Evolutionary conservation across 2,329 filamentous ascomycete genomes (phyloP), one percentile per base, ranked within the genome.

Genomic region (Gaeumannomyces tritici): DNA sequence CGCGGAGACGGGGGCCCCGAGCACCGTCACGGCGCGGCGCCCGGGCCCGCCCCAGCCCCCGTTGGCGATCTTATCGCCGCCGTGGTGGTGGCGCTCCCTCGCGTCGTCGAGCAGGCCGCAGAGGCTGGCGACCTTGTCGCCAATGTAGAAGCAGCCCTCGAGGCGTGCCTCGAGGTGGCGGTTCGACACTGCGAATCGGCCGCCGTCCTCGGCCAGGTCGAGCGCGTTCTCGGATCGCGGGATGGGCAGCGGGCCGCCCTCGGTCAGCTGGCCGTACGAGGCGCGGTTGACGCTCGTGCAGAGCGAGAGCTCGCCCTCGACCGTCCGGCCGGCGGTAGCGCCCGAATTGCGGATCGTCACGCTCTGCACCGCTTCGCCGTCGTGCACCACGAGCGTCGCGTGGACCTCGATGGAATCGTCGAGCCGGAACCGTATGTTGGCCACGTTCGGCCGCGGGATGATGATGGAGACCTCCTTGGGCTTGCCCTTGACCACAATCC

Each of bases 251-350:
- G 56, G 65, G 26, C 67, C 66, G 27, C 65, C 61, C 26, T 68
- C 67, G 1, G 67, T 68, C 13, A 68, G 63, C 24, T 68, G 67
- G 0, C 66, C 67, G 33, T 68, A 68, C 6, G 66, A 67, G 11
- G 67, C 67, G 21, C 67, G 62, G 3, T 67, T 66, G 2, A 68
- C 65, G 35, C 66, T 65, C 4, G 63, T 60, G 3, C 55, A 33
- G 9, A 67, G 13, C 9, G 60, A 35, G 1, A 68, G 42, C 28
- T 28, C 35, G 31, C 64, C 63, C 11, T 59, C 26, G 8, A 66
- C 33, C 3, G 4, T 26, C 18, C 51, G 12, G 26, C n/a, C 21
- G 26, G 21, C 35, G 35, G 11, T 18, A 15, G 5, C 6, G 15
- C 21, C 21, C 4, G 33, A 60, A 27, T 66, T 66, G n/a, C 61